Conservation (phyloP, 305 asterid species). For the Solanum hybrid region DNA sequence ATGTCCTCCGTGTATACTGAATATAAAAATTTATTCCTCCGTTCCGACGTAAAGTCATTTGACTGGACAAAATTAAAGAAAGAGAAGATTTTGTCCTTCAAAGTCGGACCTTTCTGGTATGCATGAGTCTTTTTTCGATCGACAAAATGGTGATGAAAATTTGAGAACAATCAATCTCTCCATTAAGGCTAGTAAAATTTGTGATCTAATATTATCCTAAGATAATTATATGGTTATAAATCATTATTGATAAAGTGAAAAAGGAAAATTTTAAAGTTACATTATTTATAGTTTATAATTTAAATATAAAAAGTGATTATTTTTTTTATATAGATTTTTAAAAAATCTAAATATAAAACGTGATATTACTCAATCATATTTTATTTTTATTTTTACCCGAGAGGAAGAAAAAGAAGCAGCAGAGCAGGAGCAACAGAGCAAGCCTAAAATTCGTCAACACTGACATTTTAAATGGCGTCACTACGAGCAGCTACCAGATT, state of each 20-base stretch:
- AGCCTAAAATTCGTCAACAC: neutral
- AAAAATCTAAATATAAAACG: neutral
- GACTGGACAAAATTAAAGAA: neutral
- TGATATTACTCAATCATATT: no score
- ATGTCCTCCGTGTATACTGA: neutral
- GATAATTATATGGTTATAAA: neutral
- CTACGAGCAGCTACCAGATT: neutral
- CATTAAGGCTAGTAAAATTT: no score
- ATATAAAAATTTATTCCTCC: neutral
- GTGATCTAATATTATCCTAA: neutral
- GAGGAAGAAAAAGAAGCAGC: neutral
- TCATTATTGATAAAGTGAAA: neutral
- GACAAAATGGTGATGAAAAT: neutral
- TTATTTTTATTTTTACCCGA: no score
- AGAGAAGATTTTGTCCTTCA: neutral
- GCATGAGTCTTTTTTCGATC: neutral
- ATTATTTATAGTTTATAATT: neutral
- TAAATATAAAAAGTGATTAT: neutral
- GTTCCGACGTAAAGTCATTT: neutral
- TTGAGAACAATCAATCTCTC: neutral
- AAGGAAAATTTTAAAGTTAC: neutral
- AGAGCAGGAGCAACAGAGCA: neutral
- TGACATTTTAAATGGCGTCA: neutral
- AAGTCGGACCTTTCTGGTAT: neutral
- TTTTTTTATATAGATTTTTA: neutral